Evolutionary conservation across 768 basidiomycete species (phyloP).

Genomic region (Amanita pseudoporphyria): DNA sequence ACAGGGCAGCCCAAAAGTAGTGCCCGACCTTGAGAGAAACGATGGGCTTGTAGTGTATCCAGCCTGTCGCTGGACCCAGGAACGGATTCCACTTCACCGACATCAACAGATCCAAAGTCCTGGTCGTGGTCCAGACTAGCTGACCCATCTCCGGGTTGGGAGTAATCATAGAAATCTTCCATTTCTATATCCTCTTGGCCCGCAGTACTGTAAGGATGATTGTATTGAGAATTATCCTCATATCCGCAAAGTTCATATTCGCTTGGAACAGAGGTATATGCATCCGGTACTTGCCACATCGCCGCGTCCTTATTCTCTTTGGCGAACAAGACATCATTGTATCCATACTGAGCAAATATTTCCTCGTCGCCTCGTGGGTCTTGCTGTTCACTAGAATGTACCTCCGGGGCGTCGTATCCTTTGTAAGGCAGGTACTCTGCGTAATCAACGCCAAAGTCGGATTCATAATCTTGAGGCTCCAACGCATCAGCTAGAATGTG

Average conservation of each 20-base stretch:
- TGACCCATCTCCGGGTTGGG: not conserved
- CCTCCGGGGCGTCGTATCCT: not conserved
- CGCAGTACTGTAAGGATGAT: slow-evolving; percentile 4
- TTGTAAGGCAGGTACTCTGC: not conserved
- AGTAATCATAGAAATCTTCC: not conserved
- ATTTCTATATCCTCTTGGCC: not conserved
- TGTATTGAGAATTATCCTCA: not conserved
- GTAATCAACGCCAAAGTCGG: not conserved
- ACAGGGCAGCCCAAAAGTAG: slow-evolving; percentile 32
- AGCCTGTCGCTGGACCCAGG: not conserved
- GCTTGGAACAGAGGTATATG: not conserved
- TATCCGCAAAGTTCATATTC: not conserved
- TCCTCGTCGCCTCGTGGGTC: not conserved
- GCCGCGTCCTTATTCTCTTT: not conserved
- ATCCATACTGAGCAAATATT: not conserved
- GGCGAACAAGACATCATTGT: not conserved
- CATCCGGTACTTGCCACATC: not conserved
- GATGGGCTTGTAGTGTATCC: slow-evolving; percentile 9
- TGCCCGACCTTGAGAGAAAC: slow-evolving; percentile 45
- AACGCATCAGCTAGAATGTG: not conserved
- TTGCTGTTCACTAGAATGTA: not conserved
- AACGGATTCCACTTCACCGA: not conserved
- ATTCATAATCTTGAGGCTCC: not conserved
- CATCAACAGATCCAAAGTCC: not conserved
- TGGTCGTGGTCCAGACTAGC: not conserved